Base-by-base conservation (phyloP, 495 filamentous ascomycete genomes). In the Talaromyces ruber region DNA sequence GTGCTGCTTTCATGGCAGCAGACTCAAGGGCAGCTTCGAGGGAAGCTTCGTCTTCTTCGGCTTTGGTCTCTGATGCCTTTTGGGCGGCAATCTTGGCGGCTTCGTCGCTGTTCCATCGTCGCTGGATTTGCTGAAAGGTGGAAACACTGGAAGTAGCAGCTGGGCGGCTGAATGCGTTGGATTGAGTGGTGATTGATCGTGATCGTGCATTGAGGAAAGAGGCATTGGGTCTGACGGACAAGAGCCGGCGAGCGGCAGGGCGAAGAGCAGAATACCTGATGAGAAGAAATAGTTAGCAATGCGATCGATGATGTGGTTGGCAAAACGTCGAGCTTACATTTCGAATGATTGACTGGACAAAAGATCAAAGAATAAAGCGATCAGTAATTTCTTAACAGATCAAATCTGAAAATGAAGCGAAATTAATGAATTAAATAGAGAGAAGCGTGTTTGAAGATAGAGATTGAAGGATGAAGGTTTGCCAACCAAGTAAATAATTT, bases 181-280 rank as follows among this genome's bases (percentile, higher is more conserved):
- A 65, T 29, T 34, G 26, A 1, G 54, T 57, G 29, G 72, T 69
- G 61, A 79, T 67, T 60, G 75, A 72, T 12, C 74, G 79, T 34
- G 79, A 69, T 62, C 76, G 76, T 4, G 28, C 54, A 34, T 7
- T 21, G 58, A 82, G 61, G 39, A 79, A 66, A 25, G 77, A 70
- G 34, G 74, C 70, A 34, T 57, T 57, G 25, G 83, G 74, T 11
- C 79, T 73, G 50, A 82, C 74, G 47, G 80, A 72, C 63, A 82
- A 73, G 29, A 85, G 81, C 61, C 86, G 79, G 53, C 82, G 72
- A 66, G 82, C 81, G 55, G 79, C 79, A 65, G 81, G 81, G 61
- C 84, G 82, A 64, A 86, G 65, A 61, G 43, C 59, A 60, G 45
- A 60, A 60, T 50, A 51, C 59, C 59, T 60, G 22, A 34, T 24